A percentile compares a stretch with the other conserved stretches of the same genome.
Conservation (phyloP, 78 protist genomes). For the Tieghemostelium lacteum region DNA sequence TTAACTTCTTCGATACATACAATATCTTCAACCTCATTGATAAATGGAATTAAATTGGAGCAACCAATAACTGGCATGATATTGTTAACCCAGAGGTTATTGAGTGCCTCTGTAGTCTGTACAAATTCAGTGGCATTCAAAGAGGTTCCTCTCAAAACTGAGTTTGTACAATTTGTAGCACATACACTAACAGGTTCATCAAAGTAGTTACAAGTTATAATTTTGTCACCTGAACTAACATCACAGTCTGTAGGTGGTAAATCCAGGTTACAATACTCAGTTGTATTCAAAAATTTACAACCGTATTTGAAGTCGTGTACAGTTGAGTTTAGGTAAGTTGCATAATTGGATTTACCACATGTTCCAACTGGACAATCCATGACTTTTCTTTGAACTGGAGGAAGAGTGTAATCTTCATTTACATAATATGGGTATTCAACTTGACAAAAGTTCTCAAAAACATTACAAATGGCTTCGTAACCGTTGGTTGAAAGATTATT, state of each 20-base stretch:
- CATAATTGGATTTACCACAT: neutral
- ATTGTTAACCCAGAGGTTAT: neutral
- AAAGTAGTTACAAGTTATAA: constrained; percentile 7
- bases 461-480: neutral
- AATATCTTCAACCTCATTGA: constrained; percentile 15
- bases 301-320: constrained; percentile 6
- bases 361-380: neutral
- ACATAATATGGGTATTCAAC: constrained; percentile 3
- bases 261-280: neutral
- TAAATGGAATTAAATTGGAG: constrained; percentile 28
- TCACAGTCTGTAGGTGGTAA: too few species aligned
- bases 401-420: neutral
- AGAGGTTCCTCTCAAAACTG: neutral
- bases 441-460: neutral
- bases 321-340: neutral
- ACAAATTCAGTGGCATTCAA: neutral
- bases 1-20: constrained; percentile 48
- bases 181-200: neutral
- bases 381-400: neutral
- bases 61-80: constrained; percentile 37
- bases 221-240: neutral
- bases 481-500: neutral
- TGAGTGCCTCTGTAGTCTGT: neutral
- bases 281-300: neutral
- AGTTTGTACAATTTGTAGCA: neutral